Base-by-base conservation (phyloP, 2,329 filamentous ascomycete species). In the Fusarium secorum region DNA sequence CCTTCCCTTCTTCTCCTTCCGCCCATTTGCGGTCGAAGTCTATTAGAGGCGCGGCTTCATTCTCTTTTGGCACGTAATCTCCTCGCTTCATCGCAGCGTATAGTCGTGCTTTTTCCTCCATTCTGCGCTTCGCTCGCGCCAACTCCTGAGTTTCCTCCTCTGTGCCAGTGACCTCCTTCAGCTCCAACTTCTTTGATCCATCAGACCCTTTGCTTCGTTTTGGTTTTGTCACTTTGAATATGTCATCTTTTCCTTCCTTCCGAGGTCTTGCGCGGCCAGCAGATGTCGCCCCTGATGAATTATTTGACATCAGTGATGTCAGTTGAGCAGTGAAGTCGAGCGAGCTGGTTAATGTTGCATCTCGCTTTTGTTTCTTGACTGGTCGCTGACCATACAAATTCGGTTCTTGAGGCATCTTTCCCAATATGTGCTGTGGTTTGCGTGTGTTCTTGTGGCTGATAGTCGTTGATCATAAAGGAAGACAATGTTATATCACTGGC, bases 11-110 rank as follows among this genome's bases (percentile, higher is more conserved):
- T 59, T 90, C 69, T 33, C 84, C 83, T 77, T 97, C 93, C 0
- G 92, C 94, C 95, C 96, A 98, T 83, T 98, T 99, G 66, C 91
- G 87, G 81, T 98, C 96, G 80, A 99, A 99, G 82, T 99, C 95
- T 5, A 99, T 91, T 30, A 97, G 87, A 28, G 88, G 86, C 73
- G 90, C 88, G 44, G 88, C 83, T 74, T 88, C 84, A 77, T 91
- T 88, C 72, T 92, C 88, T 60, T 87, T 86, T 20, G 87, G 85
- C n/a, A 93, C 84, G 80, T 93, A 90, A 77, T 97, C 91, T n/a
- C 95, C 95, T 36, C 93, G 88, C 81, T 97, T 97, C 89, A 99
- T 91, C 39, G 93, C 92, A 11, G 92, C 90, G 81, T 99, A 99
- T 4, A 96, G 82, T 8, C 92, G 88, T 7, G 93, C 94, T 81